Percentiles rank a stretch among this genome's conserved stretches.
Evolutionary conservation across 1,284 basidiomycete genomes (phyloP).

Genomic region (Gomphus bonarii): DNA sequence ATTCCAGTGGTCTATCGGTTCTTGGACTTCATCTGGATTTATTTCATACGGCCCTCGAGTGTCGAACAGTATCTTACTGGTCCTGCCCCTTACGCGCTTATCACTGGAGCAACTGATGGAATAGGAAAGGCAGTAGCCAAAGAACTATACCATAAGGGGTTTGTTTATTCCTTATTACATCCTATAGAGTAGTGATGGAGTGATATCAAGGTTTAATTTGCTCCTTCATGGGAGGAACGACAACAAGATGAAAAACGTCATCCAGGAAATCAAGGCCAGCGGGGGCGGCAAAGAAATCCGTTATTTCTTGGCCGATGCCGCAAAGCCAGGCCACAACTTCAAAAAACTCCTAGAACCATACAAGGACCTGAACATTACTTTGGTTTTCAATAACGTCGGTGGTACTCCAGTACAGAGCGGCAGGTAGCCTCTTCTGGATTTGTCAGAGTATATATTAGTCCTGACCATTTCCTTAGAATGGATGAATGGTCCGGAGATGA

Average conservation of each 20-base stretch:
- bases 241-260: not conserved
- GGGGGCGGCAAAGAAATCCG: not conserved
- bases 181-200: not conserved
- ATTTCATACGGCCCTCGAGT: not conserved
- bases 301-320: slow-evolving; percentile 7
- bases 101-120: slow-evolving; percentile 8
- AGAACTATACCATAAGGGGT: not conserved
- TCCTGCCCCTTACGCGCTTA: slow-evolving; percentile 3
- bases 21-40: not conserved
- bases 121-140: slow-evolving; percentile 9
- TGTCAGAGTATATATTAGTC: not conserved
- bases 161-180: not conserved
- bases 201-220: not conserved
- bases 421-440: not conserved
- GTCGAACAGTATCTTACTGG: slow-evolving; percentile 2
- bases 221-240: slow-evolving; percentile 9
- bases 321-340: not conserved
- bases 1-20: slow-evolving; percentile 1
- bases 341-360: not conserved
- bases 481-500: slow-evolving; percentile 6
- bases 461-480: not conserved
- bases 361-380: slow-evolving; percentile 2
- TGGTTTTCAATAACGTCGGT: slow-evolving; percentile 7
- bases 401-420: not conserved
- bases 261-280: slow-evolving; percentile 1